Base-by-base conservation (phyloP, 768 basidiomycete species). In the Naganishia vaughanmartiniae region DNA sequence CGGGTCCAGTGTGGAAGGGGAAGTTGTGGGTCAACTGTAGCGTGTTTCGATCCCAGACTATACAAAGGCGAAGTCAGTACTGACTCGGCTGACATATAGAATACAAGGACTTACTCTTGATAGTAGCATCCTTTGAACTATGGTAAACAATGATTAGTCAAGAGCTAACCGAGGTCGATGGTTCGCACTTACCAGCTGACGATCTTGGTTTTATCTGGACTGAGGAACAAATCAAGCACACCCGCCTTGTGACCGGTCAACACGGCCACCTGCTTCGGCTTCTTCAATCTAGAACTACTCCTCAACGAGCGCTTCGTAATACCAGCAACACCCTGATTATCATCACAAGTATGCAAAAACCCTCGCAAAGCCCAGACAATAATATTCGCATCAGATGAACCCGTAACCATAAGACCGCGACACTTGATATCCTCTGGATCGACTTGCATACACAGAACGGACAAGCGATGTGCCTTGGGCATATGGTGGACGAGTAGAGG, bases 111-210 rank as follows among this genome's bases (percentile, higher is more conserved):
- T 65, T 31, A 72, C 71, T 68, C 42, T 67, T 45, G 39, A 72
- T 65, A 17, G 67, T 69, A 14, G 67, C 71, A 66, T 72, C 71
- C 33, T 72, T 72, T 10, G 71, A 72, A 30, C 71, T 72, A 31
- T 24, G 39, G 42, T 42, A 21, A 65, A 46, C 42, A 3, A 42
- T 5, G 4, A 28, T 65, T 45, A 46, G 63, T 15, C 28, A 30
- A 15, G 19, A 15, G 17, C 42, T 15, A 33, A 24, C 45, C 2
- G 2, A 11, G 5, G 36, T 26, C 7, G 21, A 24, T 2, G 15
- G 33, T 15, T 10, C 12, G 17, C 39, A 68, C 71, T 68, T 26
- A 72, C 71, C 71, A 72, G 31, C 67, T 69, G 2, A 57, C 46
- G 30, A 72, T 51, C 26, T 42, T 56, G 11, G 39, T 63, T 42